A percentile compares a stretch with the other conserved stretches of the same genome.
These are phyloP conservation scores for Anthracocystis walkeri DNA, from an alignment of 1,284 basidiomycete species.

Conservation along the genomic window DNA sequence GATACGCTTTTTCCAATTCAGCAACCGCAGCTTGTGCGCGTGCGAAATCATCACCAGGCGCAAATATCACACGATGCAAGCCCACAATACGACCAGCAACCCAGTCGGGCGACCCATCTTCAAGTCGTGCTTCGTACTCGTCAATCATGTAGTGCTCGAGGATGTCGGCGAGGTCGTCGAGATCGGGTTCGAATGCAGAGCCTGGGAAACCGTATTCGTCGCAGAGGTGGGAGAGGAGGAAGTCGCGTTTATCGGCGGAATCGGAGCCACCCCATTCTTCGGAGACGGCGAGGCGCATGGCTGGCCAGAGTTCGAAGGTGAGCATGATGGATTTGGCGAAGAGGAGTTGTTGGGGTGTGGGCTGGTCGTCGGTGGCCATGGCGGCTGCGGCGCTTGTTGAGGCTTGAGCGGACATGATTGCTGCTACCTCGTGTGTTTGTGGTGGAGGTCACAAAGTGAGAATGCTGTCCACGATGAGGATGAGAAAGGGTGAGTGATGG, in stretches of 20 bases:
- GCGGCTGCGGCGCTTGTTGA: constrained; percentile 17
- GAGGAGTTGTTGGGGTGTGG: constrained; percentile 59
- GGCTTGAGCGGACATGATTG: constrained; percentile 27
- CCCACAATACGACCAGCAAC: constrained; percentile 59
- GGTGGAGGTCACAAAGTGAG: not conserved
- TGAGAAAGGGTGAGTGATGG: not conserved
- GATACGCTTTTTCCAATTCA: constrained; percentile 53
- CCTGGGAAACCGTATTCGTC: constrained; percentile 59
- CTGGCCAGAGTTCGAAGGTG: constrained; percentile 65
- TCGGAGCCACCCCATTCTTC: constrained; percentile 67
- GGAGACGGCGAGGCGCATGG: constrained; percentile 64
- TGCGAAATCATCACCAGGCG: constrained; percentile 29
- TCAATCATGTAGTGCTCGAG: constrained; percentile 63
- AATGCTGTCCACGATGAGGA: too few species aligned
- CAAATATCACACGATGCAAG: constrained; percentile 56
- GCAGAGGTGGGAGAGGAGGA: constrained; percentile 62
- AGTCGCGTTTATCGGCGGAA: constrained; percentile 61
- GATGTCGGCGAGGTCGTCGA: constrained; percentile 64
- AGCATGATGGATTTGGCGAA: constrained; percentile 64
- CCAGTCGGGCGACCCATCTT: constrained; percentile 60
- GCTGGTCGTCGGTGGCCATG: constrained; percentile 17
- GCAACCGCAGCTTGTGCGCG: constrained; percentile 44
- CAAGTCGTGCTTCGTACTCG: constrained; percentile 64
- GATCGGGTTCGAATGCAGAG: constrained; percentile 50
- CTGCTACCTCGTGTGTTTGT: not conserved